Base-by-base conservation (phyloP, 495 filamentous ascomycete species). In the Aspergillus haitiensis region DNA sequence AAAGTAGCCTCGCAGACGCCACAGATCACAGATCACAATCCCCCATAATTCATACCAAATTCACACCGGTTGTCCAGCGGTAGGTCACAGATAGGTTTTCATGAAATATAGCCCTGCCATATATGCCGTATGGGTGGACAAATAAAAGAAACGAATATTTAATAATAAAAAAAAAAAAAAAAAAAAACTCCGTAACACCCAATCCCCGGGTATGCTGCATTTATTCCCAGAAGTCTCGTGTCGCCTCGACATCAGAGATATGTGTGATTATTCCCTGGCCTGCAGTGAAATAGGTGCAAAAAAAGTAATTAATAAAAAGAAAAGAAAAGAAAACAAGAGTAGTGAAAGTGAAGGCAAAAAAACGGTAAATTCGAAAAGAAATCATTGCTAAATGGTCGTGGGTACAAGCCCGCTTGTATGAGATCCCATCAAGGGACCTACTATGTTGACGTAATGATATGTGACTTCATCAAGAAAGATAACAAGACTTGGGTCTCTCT, bases 401-500 rank as follows among this genome's bases (percentile, higher is more conserved):
- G 18, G 44, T 57, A 61, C 60, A 66, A 63, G 60, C 64, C 64
- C 40, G 60, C 60, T 66, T 60, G 60, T 50, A 57, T 44, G 46
- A 21, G 33, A 42, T 61, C 64, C 60, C 64, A 40, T 66, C 64
- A 55, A 66, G 64, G 58, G 60, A 63, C 44, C 40, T 37, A 32
- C 49, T 47, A 48, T 27, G 21, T 27, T 27, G 55, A 54, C 49
- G 53, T 39, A 8, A 63, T 60, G 60, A 61, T 60, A 66, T 52
- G 32, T 54, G 56, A 63, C 63, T 60, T 53, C 64, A 59, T 61
- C 6, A 47, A 59, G 33, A 61, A 58, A 55, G 34, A 47, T 58
- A 51, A 16, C 0, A 11, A 11, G 27, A 18, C 44, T 15, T 47
- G 5, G 44, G 15, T 12, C 35, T 58, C 5, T n/a, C 18, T 6